Conservation (phyloP, 768 basidiomycete genomes). For the Guyanaporus albipodus region DNA sequence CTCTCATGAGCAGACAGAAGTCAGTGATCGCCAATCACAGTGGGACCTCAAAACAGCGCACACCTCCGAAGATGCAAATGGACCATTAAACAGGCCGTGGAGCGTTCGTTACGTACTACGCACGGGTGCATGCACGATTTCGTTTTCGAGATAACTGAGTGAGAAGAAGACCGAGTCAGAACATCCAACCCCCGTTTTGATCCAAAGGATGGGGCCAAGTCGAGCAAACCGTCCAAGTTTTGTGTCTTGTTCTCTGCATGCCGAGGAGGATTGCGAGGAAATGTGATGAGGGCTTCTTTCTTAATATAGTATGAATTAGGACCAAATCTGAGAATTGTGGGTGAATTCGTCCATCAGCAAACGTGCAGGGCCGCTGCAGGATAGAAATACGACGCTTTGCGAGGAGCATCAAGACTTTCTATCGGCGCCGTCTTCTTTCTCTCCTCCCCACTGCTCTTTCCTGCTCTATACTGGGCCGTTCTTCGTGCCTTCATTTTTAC, state of each 20-base stretch:
- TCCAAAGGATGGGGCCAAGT: no score
- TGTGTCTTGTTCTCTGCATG: background rate
- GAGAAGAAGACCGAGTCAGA: no score
- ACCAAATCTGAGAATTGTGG: conserved; percentile 16
- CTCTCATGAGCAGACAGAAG: no score
- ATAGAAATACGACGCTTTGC: conserved; percentile 34
- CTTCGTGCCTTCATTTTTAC: conserved; percentile 45
- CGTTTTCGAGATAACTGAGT: no score
- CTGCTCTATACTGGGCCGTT: conserved; percentile 26
- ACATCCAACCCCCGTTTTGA: no score
- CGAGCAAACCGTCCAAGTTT: no score
- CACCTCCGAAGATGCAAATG: no score
- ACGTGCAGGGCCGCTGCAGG: conserved; percentile 26
- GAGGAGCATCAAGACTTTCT: conserved; percentile 28
- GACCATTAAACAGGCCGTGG: no score
- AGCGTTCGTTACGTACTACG: no score
- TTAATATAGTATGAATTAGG: conserved; percentile 8
- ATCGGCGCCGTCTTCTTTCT: conserved; percentile 34
- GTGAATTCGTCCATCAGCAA: conserved; percentile 18
- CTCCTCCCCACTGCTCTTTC: conserved; percentile 25
- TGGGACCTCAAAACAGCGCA: no score
- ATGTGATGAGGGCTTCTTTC: background rate
- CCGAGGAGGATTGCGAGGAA: conserved; percentile 1
- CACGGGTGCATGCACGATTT: no score
- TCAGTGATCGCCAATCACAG: no score